These are phyloP conservation scores for Daedaleopsis nitida DNA, from an alignment of 768 basidiomycete species.

Conservation along the genomic window DNA sequence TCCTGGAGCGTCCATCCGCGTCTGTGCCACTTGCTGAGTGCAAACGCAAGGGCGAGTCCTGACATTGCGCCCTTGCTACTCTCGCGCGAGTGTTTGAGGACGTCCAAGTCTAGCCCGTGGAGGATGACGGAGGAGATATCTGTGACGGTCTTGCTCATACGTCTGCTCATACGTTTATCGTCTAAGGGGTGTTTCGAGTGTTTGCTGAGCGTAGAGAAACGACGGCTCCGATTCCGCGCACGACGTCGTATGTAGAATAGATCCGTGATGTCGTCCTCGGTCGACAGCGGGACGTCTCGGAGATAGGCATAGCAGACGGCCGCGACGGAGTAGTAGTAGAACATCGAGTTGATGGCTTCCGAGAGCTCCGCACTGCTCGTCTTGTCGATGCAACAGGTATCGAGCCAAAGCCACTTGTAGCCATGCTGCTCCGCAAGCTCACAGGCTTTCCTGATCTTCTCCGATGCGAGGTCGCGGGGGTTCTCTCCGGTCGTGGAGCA, in stretches of 20 bases:
- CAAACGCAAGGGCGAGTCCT: not conserved
- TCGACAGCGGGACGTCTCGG: not conserved
- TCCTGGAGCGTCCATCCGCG: not conserved
- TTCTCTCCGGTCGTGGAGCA: not conserved
- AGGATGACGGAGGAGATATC: no score
- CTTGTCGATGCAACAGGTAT: not conserved
- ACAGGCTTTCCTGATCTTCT: not conserved
- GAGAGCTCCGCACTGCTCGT: not conserved
- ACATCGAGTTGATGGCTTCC: slow-evolving; percentile 1
- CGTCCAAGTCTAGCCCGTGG: no score
- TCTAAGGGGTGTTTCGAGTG: no score
- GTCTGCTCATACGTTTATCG: no score
- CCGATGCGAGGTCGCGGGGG: not conserved
- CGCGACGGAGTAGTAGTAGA: not conserved
- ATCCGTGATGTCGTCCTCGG: not conserved
- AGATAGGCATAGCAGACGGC: not conserved
- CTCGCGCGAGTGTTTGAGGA: no score
- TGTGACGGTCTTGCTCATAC: no score
- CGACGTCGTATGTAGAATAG: no score
- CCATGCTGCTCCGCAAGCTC: not conserved
- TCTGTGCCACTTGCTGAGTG: not conserved
- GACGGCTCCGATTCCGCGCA: no score
- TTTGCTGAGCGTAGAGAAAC: no score
- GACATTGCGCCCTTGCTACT: no score
- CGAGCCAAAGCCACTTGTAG: slow-evolving; percentile 1